Evolutionary conservation across 768 basidiomycete species (phyloP).

Genomic region (Pleurotus eryngii): DNA sequence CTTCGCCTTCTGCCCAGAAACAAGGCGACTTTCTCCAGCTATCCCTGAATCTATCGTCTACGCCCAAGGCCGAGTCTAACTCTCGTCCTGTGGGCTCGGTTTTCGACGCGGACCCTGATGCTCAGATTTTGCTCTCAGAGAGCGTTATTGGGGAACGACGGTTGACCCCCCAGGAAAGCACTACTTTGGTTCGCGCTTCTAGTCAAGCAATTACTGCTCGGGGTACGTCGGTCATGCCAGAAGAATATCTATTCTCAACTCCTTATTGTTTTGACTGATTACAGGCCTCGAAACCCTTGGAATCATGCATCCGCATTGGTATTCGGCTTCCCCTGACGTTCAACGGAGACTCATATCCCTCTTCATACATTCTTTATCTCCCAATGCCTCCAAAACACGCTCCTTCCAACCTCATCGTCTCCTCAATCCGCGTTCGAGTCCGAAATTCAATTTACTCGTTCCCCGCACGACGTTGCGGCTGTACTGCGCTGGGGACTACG

Average conservation of each 20-base stretch:
- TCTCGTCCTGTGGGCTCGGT: slow-evolving; percentile 50
- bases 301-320: slow-evolving; percentile 84
- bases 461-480: slow-evolving; percentile 75
- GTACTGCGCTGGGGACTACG: slow-evolving; percentile 80
- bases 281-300: slow-evolving; percentile 79
- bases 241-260: neutral
- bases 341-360: slow-evolving; percentile 69
- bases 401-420: slow-evolving; percentile 47
- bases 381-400: slow-evolving; percentile 43
- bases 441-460: slow-evolving; percentile 61
- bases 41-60: slow-evolving; percentile 54
- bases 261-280: slow-evolving; percentile 1
- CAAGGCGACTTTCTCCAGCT: slow-evolving; percentile 48
- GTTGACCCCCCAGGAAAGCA: slow-evolving; percentile 60
- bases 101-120: slow-evolving; percentile 58
- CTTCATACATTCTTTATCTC: slow-evolving; percentile 63
- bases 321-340: slow-evolving; percentile 66
- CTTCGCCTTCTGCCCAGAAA: slow-evolving; percentile 32
- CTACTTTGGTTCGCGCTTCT: slow-evolving; percentile 63
- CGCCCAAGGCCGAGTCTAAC: slow-evolving; percentile 43
- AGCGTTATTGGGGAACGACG: slow-evolving; percentile 52
- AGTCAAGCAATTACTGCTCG: slow-evolving; percentile 61
- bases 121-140: slow-evolving; percentile 45
- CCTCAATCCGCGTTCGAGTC: slow-evolving; percentile 54
- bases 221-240: slow-evolving; percentile 40